phyloP scores from a whole-genome alignment of 2,329 filamentous ascomycete genomes.

The Tolypocladium cylindrosporum region DNA sequence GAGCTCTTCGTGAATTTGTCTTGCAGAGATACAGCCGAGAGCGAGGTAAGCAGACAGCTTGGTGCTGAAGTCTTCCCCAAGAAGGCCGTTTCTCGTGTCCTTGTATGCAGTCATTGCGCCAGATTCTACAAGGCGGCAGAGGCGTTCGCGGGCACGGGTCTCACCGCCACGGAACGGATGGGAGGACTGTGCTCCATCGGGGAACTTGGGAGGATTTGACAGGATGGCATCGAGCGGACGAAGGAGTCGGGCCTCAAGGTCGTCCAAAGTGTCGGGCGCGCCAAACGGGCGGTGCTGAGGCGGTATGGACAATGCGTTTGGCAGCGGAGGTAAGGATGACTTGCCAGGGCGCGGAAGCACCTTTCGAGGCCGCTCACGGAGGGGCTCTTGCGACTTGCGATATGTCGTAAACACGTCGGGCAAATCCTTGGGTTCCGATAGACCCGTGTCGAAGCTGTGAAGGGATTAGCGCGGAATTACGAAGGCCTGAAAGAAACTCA shows the following conservation, averaged over 20 bases:
- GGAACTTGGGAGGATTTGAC: conserved; percentile 39
- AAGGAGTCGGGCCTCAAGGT: conserved; percentile 42
- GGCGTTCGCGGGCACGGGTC: conserved; percentile 43
- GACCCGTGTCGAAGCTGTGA: conserved; percentile 53
- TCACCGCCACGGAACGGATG: conserved; percentile 65
- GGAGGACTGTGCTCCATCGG: conserved; percentile 43
- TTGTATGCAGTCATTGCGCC: conserved; percentile 57
- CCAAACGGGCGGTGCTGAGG: conserved; percentile 51
- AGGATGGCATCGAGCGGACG: conserved; percentile 47
- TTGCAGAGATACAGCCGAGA: conserved; percentile 61
- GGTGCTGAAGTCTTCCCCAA: conserved; percentile 63
- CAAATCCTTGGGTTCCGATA: conserved; percentile 46
- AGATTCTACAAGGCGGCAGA: conserved; percentile 49
- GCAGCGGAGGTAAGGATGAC: conserved; percentile 45
- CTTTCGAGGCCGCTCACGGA: conserved; percentile 53
- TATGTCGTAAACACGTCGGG: conserved; percentile 70
- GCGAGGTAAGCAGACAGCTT: conserved; percentile 67
- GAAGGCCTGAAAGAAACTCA: conserved; percentile 31
- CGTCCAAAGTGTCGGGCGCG: conserved; percentile 46
- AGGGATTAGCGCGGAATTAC: background rate
- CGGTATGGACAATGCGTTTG: conserved; percentile 39
- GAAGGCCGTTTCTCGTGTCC: conserved; percentile 58
- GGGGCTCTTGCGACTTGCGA: conserved; percentile 61
- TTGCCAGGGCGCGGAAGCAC: conserved; percentile 41
- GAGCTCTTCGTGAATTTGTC: conserved; percentile 61